Conservation (phyloP, 768 basidiomycete species). For the Sarcodon aspratus region DNA sequence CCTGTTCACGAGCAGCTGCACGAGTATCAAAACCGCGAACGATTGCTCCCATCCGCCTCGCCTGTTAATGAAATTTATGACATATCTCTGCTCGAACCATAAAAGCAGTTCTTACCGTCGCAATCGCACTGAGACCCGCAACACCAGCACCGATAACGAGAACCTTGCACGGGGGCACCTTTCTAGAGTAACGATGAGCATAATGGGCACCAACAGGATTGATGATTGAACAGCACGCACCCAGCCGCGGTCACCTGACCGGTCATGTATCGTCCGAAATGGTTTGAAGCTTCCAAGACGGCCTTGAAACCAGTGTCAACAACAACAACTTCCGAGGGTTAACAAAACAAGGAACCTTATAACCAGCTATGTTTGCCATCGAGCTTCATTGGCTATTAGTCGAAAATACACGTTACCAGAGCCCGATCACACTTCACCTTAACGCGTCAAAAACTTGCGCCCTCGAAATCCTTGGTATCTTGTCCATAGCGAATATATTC, state of each 20-base stretch:
- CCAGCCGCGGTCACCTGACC: conserved; percentile 89
- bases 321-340: too few species aligned
- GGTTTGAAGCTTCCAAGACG: conserved; percentile 81
- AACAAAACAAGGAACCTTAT: conserved; percentile 15
- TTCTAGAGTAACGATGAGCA: not conserved
- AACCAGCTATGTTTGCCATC: conserved; percentile 93
- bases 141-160: conserved; percentile 85
- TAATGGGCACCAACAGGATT: not conserved
- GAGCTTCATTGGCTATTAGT: conserved; percentile 34
- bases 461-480: conserved; percentile 84
- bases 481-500: conserved; percentile 82
- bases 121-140: conserved; percentile 81
- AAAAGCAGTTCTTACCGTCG: conserved; percentile 39
- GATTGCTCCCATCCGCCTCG: conserved; percentile 75
- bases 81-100: not conserved
- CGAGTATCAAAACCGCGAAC: conserved; percentile 85
- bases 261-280: conserved; percentile 82
- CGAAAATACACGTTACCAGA: not conserved
- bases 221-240: conserved; percentile 28
- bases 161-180: conserved; percentile 84
- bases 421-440: conserved; percentile 33
- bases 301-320: conserved; percentile 35
- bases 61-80: conserved; percentile 26
- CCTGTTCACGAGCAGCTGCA: conserved; percentile 77
- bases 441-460: conserved; percentile 86